A percentile compares a stretch with the other conserved stretches of the same genome.
These are phyloP conservation scores for Tolypocladium inflatum DNA, from an alignment of 2,329 filamentous ascomycete genomes.

Conservation along the genomic window DNA sequence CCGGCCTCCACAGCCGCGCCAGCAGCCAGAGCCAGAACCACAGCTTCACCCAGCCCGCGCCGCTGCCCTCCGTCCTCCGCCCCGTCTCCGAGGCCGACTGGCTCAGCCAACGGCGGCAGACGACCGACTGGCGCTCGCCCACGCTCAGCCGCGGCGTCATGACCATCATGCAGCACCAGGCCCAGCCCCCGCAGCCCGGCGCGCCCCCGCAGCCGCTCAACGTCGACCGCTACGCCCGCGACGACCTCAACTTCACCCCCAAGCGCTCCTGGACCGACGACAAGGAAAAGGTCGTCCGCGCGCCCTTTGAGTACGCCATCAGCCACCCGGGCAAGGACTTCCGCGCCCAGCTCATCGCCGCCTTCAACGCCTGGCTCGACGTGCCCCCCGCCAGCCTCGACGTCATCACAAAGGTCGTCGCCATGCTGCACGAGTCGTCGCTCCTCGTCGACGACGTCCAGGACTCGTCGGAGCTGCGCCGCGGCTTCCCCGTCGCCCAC, in stretches of 20 bases:
- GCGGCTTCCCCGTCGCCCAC: conserved; percentile 75
- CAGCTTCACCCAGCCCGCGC: conserved; percentile 5
- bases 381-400: conserved; percentile 61
- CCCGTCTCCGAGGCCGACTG: conserved; percentile 54
- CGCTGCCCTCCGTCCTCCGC: conserved; percentile 25
- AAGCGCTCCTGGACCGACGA: conserved; percentile 55
- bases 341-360: conserved; percentile 65
- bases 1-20: conserved; percentile 12
- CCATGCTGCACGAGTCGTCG: conserved; percentile 79
- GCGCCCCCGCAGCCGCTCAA: conserved; percentile 30
- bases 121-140: conserved; percentile 2
- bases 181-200: conserved; percentile 16
- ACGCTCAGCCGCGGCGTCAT: conserved; percentile 1
- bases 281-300: conserved; percentile 70
- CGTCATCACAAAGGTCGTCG: conserved; percentile 69
- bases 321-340: conserved; percentile 79
- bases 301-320: conserved; percentile 73
- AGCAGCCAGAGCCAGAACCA: neutral
- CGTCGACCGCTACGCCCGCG: conserved; percentile 41
- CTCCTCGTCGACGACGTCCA: conserved; percentile 83
- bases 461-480: conserved; percentile 66
- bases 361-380: conserved; percentile 73
- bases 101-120: conserved; percentile 32
- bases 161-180: conserved; percentile 20
- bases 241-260: conserved; percentile 43